These are phyloP conservation scores for Cupressus sempervirens DNA, from an alignment of 75 land plant species.

Conservation along the genomic window DNA sequence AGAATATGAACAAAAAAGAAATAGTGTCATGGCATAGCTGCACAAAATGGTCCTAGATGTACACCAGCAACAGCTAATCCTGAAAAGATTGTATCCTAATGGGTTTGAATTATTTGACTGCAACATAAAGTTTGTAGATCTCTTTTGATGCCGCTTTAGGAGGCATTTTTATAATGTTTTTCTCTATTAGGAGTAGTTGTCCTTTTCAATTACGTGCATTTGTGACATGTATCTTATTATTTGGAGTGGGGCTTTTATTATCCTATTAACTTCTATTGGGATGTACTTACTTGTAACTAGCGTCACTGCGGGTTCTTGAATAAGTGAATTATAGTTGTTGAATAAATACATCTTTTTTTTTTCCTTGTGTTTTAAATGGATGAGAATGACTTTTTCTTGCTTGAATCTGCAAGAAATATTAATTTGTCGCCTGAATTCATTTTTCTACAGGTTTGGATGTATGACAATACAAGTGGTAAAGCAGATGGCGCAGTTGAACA, in stretches of 20 bases:
- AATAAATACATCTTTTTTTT: not conserved
- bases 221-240: not conserved
- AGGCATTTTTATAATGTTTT: too few species aligned
- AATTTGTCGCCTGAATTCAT: not conserved
- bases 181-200: not conserved
- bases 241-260: not conserved
- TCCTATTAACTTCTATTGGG: not conserved
- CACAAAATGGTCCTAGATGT: too few species aligned
- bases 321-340: not conserved
- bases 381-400: not conserved
- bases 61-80: too few species aligned
- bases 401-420: not conserved
- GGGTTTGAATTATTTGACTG: too few species aligned
- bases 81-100: too few species aligned
- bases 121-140: too few species aligned
- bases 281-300: not conserved
- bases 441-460: slow-evolving; percentile 43
- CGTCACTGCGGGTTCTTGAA: not conserved
- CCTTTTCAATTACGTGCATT: not conserved
- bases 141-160: too few species aligned
- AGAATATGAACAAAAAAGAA: too few species aligned
- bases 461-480: slow-evolving; percentile 17
- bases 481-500: slow-evolving; percentile 37
- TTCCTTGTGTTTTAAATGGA: not conserved
- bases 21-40: too few species aligned